Evolutionary conservation across 306 rosid genomes (phyloP).

Genomic region (Canavalia gladiata): DNA sequence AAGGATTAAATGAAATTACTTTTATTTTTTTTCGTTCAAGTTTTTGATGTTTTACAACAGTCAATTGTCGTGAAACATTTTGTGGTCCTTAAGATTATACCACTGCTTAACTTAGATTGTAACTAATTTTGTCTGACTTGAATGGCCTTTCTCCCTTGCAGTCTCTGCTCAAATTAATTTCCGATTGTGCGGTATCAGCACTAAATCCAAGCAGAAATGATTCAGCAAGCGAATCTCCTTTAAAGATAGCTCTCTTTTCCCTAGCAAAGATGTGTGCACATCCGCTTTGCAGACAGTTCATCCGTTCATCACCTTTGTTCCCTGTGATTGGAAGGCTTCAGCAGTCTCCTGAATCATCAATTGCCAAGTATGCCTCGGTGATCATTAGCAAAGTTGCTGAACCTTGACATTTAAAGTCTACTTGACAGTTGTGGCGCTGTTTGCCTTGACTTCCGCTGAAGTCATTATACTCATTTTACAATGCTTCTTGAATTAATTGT

Average conservation of each 20-base stretch:
- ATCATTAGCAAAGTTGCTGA: constrained; percentile 74
- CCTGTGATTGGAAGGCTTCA: constrained; percentile 77
- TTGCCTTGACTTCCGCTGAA: constrained; percentile 39
- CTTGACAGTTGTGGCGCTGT: not conserved
- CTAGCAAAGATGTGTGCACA: constrained; percentile 95
- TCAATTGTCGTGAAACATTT: not conserved
- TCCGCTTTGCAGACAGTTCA: constrained; percentile 78
- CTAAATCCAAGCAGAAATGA: constrained; percentile 76
- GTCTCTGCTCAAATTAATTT: constrained; percentile 87
- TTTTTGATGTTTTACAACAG: not conserved
- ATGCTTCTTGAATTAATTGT: not conserved
- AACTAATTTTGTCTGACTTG: not conserved
- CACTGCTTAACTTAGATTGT: not conserved
- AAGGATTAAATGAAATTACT: not conserved
- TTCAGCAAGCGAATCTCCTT: constrained; percentile 79
- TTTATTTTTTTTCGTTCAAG: constrained; percentile 7
- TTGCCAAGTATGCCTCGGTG: constrained; percentile 74
- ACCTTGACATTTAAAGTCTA: constrained; percentile 50
- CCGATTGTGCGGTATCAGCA: constrained; percentile 73
- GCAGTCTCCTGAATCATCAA: constrained; percentile 82
- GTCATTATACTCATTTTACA: constrained; percentile 10
- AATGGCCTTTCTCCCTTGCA: constrained; percentile 48
- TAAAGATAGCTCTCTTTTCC: constrained; percentile 92
- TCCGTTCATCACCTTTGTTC: constrained; percentile 81
- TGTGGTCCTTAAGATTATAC: not conserved